Base-by-base conservation (phyloP, 345 rosid species). In the Brassica carinata region DNA sequence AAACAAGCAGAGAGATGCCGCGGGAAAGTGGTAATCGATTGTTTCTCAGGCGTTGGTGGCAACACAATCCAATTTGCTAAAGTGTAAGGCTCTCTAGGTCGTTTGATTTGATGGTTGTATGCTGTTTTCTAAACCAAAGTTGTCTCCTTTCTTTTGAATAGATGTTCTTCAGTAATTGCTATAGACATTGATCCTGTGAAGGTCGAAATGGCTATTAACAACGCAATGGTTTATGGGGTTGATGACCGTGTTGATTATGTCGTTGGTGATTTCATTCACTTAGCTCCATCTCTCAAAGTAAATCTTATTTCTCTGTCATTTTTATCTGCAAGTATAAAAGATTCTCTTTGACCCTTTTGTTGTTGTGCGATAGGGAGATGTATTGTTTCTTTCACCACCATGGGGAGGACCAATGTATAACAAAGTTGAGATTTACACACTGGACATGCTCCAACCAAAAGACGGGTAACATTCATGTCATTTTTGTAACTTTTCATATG, bases 331-430 rank as follows among this genome's bases (percentile, higher is more conserved):
- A 55, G 26, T 55, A 0, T 6, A 2, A 55, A 55, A 17, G 61
- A 55, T 55, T 55, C 18, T 53, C 19, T n/a, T 33, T n/a, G 59
- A 15, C 19, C 8, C 61, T 55, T 55, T 55, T 15, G 61, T 15
- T 17, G 7, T 7, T 55, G 61, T 55, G 26, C 23, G 5, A 14
- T 71, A 83, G 88, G 90, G 88, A 43, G 87, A 87, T 72, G 79
- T 86, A 2, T 76, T 81, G 72, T 87, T 80, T 77, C 84, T 87
- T 38, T 64, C 88, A n/a, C 88, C 88, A 19, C 88, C 88, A 6
- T 87, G 87, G 88, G 87, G 90, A 65, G 87, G 88, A 62, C 88
- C 90, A 15, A 80, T 82, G 34, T 87, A 87, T 71, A 86, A 31
- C 67, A 38, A 69, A 63, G 48, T 77, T 33, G 79, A 76, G 82